A percentile compares a stretch with the other conserved stretches of the same genome.
These are phyloP conservation scores for Aurifilum marmelostoma DNA, from an alignment of 2,329 filamentous ascomycete species.

Conservation along the genomic window DNA sequence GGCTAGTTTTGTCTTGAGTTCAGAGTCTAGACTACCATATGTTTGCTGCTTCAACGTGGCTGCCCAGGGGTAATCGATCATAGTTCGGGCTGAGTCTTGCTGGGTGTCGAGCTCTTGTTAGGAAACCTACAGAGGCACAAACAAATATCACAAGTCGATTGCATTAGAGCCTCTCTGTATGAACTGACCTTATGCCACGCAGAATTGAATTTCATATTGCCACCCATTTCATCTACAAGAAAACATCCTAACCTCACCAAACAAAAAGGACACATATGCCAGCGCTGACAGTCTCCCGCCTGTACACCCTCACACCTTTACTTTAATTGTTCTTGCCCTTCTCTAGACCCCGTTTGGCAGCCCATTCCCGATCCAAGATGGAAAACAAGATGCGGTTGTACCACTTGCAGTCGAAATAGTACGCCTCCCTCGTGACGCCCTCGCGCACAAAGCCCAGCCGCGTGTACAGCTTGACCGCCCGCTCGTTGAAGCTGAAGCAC, in stretches of 20 bases:
- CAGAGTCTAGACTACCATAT: no score
- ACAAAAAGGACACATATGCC: background rate
- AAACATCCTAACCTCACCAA: background rate
- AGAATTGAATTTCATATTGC: background rate
- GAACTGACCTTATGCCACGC: no score
- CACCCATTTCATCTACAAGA: background rate
- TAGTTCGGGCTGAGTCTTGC: no score
- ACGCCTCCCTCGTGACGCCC: constrained; percentile 44
- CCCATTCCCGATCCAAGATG: constrained; percentile 47
- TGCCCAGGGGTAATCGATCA: no score
- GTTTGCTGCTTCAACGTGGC: no score
- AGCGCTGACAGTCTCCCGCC: background rate
- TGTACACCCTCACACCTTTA: background rate
- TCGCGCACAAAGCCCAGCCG: constrained; percentile 50
- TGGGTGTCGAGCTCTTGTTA: background rate
- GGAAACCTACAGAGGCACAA: background rate
- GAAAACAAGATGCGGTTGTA: constrained; percentile 39
- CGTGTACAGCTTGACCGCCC: constrained; percentile 48
- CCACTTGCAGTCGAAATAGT: constrained; percentile 49
- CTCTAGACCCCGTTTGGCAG: constrained; percentile 16
- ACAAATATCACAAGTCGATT: background rate
- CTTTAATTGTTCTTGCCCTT: background rate
- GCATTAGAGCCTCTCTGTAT: background rate
- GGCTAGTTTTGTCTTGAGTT: no score
- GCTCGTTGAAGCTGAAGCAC: constrained; percentile 47